Percentiles rank a stretch among this genome's conserved stretches.
Conservation (phyloP, 768 basidiomycete genomes). For the Dentipellis sp. region DNA sequence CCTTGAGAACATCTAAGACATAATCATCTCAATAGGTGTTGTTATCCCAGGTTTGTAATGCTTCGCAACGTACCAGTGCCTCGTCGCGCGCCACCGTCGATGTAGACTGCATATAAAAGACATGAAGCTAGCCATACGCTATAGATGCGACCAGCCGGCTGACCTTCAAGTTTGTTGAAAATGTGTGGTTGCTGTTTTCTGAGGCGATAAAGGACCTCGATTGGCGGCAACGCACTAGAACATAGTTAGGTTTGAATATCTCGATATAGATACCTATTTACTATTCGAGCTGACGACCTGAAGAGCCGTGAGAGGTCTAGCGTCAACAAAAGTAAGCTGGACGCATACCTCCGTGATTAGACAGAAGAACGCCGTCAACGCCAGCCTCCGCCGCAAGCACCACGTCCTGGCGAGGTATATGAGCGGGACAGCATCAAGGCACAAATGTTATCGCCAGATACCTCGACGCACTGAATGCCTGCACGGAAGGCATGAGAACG, state of each 20-base stretch:
- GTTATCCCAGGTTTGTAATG: neutral
- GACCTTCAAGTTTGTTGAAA: conserved; percentile 63
- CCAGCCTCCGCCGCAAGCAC: conserved; percentile 74
- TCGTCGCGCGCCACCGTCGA: conserved; percentile 76
- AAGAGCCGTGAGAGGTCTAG: conserved; percentile 1
- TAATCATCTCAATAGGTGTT: neutral
- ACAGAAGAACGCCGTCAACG: conserved; percentile 69
- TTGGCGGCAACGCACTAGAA: conserved; percentile 60
- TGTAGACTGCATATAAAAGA: conserved; percentile 46
- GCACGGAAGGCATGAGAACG: neutral
- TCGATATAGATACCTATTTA: conserved; percentile 24
- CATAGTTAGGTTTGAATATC: neutral
- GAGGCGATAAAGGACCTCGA: conserved; percentile 71
- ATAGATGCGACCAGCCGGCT: conserved; percentile 1
- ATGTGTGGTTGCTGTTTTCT: conserved; percentile 68
- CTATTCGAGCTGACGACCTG: conserved; percentile 79
- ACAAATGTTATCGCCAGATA: neutral
- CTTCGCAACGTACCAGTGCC: conserved; percentile 51
- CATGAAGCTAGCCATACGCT: neutral
- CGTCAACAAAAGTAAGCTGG: neutral
- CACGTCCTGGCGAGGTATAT: conserved; percentile 44
- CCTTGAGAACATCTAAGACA: conserved; percentile 70
- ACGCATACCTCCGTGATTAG: conserved; percentile 59
- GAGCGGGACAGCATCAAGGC: neutral
- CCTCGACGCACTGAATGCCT: conserved; percentile 31